phyloP scores from a whole-genome alignment of 1,284 basidiomycete genomes.

The Moesziomyces aphidis region DNA sequence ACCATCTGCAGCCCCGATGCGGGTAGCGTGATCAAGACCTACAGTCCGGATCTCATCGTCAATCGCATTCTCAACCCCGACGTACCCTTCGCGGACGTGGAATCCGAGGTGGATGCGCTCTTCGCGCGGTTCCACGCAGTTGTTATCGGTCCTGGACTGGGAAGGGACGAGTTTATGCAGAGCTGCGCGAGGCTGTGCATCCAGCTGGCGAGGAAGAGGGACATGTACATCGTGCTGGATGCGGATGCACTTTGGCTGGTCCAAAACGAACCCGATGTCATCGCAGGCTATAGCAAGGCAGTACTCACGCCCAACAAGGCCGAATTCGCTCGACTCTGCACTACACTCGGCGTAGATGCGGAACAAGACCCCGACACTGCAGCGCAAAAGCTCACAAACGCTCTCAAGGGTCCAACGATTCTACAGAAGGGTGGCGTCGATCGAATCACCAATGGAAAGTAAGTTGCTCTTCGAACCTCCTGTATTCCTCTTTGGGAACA shows the following conservation, averaged over 20 bases:
- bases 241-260: constrained; percentile 88
- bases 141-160: constrained; percentile 85
- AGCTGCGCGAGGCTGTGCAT: constrained; percentile 72
- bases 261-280: constrained; percentile 78
- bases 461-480: too few species aligned
- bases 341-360: constrained; percentile 73
- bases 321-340: constrained; percentile 87
- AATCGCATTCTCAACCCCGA: constrained; percentile 80
- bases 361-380: constrained; percentile 68
- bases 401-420: constrained; percentile 86
- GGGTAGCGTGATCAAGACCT: constrained; percentile 91
- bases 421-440: constrained; percentile 83
- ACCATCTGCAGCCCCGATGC: constrained; percentile 92
- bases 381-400: constrained; percentile 73
- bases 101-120: constrained; percentile 75
- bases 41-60: constrained; percentile 92
- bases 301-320: constrained; percentile 94
- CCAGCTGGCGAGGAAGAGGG: constrained; percentile 71
- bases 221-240: constrained; percentile 91
- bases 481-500: too few species aligned
- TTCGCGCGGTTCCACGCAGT: constrained; percentile 89
- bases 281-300: constrained; percentile 82
- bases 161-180: constrained; percentile 88
- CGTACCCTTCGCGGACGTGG: constrained; percentile 67
- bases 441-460: constrained; percentile 56